Evolutionary conservation across 2,329 filamentous ascomycete genomes (phyloP).

Genomic region (Rhynchosporium secalis): DNA sequence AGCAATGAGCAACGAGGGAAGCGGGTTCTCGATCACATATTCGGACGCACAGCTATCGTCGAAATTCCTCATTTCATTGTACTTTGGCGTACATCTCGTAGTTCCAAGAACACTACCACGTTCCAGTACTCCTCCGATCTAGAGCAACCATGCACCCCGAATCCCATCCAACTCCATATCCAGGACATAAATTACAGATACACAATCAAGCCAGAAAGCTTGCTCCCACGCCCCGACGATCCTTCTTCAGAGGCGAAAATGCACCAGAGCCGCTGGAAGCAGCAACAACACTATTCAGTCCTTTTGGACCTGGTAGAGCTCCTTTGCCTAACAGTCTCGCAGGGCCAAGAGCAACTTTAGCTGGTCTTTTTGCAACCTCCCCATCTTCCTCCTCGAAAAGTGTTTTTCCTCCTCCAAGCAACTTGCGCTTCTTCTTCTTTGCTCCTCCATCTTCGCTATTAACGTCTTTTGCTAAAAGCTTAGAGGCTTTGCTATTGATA

Average conservation of each 20-base stretch:
- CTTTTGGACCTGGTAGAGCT: constrained; percentile 34
- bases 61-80: not conserved
- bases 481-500: constrained; percentile 20
- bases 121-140: constrained; percentile 8
- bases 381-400: constrained; percentile 72
- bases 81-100: not conserved
- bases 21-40: too few species aligned
- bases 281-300: constrained; percentile 31
- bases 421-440: constrained; percentile 70
- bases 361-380: constrained; percentile 44
- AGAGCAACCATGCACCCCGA: not conserved
- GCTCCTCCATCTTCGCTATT: constrained; percentile 40
- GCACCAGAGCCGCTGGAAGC: constrained; percentile 48
- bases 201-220: constrained; percentile 49
- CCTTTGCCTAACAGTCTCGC: constrained; percentile 37
- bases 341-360: constrained; percentile 40
- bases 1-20: too few species aligned
- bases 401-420: constrained; percentile 62
- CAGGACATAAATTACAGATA: not conserved
- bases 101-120: not conserved
- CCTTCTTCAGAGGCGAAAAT: constrained; percentile 74
- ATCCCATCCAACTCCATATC: constrained; percentile 4
- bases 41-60: not conserved
- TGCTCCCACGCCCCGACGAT: constrained; percentile 61
- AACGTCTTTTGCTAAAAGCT: constrained; percentile 22